A percentile compares a stretch with the other conserved stretches of the same genome.
Evolutionary conservation across 2,329 filamentous ascomycete genomes (phyloP).

Genomic region (Alternaria triticina): DNA sequence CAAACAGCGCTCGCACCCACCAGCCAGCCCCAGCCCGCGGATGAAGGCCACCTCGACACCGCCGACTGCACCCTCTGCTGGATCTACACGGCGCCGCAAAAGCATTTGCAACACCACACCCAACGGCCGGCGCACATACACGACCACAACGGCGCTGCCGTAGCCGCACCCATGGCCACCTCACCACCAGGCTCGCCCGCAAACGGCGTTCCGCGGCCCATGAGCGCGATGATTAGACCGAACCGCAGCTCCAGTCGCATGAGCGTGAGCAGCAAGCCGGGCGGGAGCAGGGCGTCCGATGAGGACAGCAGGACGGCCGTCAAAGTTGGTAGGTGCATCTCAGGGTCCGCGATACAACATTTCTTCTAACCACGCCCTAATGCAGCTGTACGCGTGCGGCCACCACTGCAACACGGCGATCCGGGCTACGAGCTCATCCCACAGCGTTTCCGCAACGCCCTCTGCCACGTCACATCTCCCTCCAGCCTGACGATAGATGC

Average conservation of each 20-base stretch:
- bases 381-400: constrained; percentile 88
- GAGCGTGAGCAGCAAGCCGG: constrained; percentile 80
- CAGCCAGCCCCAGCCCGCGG: constrained; percentile 2
- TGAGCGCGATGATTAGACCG: constrained; percentile 81
- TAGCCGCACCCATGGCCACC: constrained; percentile 40
- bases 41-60: constrained; percentile 14
- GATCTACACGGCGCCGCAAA: constrained; percentile 10
- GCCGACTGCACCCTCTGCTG: constrained; percentile 16
- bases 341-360: constrained; percentile 5
- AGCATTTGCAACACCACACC: constrained; percentile 10
- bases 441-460: constrained; percentile 90
- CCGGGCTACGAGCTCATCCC: constrained; percentile 95
- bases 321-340: constrained; percentile 82
- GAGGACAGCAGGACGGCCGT: constrained; percentile 90
- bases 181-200: constrained; percentile 49
- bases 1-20: not conserved
- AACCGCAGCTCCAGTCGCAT: constrained; percentile 82
- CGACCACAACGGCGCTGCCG: constrained; percentile 27
- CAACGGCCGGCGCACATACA: constrained; percentile 19
- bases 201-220: constrained; percentile 64
- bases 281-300: constrained; percentile 83
- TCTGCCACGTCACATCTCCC: constrained; percentile 85
- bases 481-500: constrained; percentile 89
- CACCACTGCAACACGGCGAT: constrained; percentile 80
- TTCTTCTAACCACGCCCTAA: constrained; percentile 30